Evolutionary conservation across 2,329 filamentous ascomycete species (phyloP).

Genomic region (Hymenoscyphus fructigenus): DNA sequence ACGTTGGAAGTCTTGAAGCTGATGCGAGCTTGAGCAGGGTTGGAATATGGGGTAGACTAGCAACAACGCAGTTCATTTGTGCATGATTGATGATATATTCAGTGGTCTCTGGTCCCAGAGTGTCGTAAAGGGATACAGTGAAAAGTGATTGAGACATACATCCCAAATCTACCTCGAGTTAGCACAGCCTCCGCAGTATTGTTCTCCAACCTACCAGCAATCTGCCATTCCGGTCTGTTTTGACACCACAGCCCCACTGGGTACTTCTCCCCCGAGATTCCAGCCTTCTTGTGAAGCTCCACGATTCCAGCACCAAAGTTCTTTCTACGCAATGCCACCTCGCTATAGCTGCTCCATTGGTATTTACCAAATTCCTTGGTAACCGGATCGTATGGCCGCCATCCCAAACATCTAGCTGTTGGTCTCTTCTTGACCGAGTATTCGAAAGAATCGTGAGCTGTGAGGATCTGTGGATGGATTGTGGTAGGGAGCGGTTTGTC

Average conservation of each 20-base stretch:
- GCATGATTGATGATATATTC: constrained; percentile 97
- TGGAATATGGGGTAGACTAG: constrained; percentile 78
- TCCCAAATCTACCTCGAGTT: constrained; percentile 66
- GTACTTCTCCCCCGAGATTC: constrained; percentile 65
- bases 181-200: constrained; percentile 7
- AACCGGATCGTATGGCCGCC: constrained; percentile 72
- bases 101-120: constrained; percentile 83
- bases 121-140: constrained; percentile 94
- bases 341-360: constrained; percentile 78
- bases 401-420: constrained; percentile 73
- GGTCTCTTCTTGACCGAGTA: constrained; percentile 59
- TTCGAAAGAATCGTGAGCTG: constrained; percentile 81
- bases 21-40: constrained; percentile 75
- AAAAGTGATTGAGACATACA: constrained; percentile 84
- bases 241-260: constrained; percentile 83
- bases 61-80: constrained; percentile 70
- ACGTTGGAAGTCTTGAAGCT: constrained; percentile 60
- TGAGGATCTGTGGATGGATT: constrained; percentile 68
- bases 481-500: constrained; percentile 71
- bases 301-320: constrained; percentile 85
- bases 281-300: constrained; percentile 73
- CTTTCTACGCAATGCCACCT: constrained; percentile 75
- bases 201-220: constrained; percentile 58
- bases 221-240: constrained; percentile 87
- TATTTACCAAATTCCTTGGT: constrained; percentile 75